Percentiles rank a stretch among this genome's conserved stretches.
Evolutionary conservation across 148 eudicot species (phyloP).

Genomic region (Chenopodium formosanum): DNA sequence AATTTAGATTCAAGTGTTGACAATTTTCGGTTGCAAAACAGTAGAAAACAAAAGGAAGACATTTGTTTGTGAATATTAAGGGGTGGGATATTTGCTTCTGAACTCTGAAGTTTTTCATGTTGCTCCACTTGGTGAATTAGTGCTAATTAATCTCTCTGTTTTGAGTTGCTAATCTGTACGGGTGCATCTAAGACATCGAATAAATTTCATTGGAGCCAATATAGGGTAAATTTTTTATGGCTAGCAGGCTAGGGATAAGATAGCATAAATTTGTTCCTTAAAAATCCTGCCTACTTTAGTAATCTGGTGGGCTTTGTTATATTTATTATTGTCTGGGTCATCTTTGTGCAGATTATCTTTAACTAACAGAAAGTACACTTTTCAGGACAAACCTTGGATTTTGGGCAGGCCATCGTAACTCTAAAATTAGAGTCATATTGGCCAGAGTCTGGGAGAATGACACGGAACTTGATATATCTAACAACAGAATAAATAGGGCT

Average conservation of each 20-base stretch:
- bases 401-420: slow-evolving; percentile 84
- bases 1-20: not conserved
- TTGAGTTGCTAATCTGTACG: not conserved
- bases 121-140: not conserved
- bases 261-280: not conserved
- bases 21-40: not conserved
- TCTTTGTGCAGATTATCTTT: not conserved
- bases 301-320: not conserved
- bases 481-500: slow-evolving; percentile 76
- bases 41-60: not conserved
- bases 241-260: not conserved
- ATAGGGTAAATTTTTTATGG: not conserved
- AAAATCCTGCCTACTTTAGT: not conserved
- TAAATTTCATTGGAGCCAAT: not conserved
- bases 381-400: slow-evolving; percentile 76
- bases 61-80: not conserved
- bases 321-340: not conserved
- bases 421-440: slow-evolving; percentile 65
- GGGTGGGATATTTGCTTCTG: not conserved
- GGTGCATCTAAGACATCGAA: not conserved
- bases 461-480: slow-evolving; percentile 71
- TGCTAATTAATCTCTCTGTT: not conserved
- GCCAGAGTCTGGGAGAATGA: slow-evolving; percentile 82
- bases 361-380: slow-evolving; percentile 18
- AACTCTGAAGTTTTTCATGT: not conserved